Percentiles rank a stretch among this genome's conserved stretches.
These are phyloP conservation scores for Astrothelium subdiscretum DNA, from an alignment of 495 filamentous ascomycete species.

Conservation along the genomic window DNA sequence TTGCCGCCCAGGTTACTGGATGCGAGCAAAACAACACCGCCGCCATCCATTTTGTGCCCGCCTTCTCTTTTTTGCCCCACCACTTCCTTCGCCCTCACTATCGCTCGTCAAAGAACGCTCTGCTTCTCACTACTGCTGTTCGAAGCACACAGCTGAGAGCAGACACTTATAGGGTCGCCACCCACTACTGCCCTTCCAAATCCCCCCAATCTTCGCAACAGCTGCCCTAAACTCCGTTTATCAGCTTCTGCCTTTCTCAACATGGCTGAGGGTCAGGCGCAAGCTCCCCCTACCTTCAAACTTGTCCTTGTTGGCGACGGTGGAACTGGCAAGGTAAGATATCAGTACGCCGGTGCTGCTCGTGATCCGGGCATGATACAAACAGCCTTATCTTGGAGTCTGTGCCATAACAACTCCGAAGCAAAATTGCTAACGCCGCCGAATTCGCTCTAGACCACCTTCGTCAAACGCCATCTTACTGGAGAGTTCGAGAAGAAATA, in stretches of 20 bases:
- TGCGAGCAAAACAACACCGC: not conserved
- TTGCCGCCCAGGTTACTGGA: not conserved
- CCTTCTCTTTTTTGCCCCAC: constrained; percentile 17
- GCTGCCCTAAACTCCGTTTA: not conserved
- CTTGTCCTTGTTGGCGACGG: constrained; percentile 99
- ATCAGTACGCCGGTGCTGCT: not conserved
- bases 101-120: constrained; percentile 1
- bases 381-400: not conserved
- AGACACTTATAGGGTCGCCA: constrained; percentile 2
- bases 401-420: not conserved
- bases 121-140: not conserved
- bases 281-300: constrained; percentile 79
- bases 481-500: constrained; percentile 99
- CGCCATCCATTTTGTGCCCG: not conserved
- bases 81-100: constrained; percentile 11
- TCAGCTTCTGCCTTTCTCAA: constrained; percentile 9
- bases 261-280: constrained; percentile 38
- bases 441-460: constrained; percentile 64
- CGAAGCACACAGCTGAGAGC: not conserved
- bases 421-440: constrained; percentile 4
- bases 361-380: not conserved
- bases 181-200: not conserved
- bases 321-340: constrained; percentile 94
- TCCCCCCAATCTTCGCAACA: not conserved
- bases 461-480: constrained; percentile 99